Base-by-base conservation (phyloP, 768 basidiomycete species). In the Mycena galericulata region DNA sequence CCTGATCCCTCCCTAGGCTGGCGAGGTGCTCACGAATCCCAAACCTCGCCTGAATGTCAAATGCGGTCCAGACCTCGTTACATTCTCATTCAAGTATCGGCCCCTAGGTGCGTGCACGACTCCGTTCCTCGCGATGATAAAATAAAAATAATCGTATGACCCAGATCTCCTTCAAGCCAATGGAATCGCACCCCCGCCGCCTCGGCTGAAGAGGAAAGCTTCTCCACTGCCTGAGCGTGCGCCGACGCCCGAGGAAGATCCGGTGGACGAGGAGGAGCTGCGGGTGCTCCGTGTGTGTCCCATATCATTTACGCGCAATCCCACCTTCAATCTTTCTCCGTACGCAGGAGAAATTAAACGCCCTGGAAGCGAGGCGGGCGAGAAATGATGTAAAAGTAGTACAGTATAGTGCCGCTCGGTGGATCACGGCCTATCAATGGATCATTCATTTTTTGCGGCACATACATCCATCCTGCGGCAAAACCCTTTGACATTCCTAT, bases 81-180 rank as follows among this genome's bases (percentile, higher is more conserved):
- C 30, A 34, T 70, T 70, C 47, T 14, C 5, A 18, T 70, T 54
- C 29, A 70, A 62, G 26, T 70, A 70, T 20, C 50, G 64, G 4
- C 69, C 69, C 4, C 1, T 58, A 2, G 69, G 69, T 40, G 20
- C 18, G 56, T 47, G 4, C 9, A n/a, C 3, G 3, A 14, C 32
- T 32, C 49, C 36, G 10, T 53, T n/a, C n/a, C 40, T 26, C 3
- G 27, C 3, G 18, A 6, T 22, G 15, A 47, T 34, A 11, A 15
- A n/a, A 15, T 4, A 4, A 15, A 10, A 9, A 4, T 29, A 26
- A 5, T 10, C 32, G n/a, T 29, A 12, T 20, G 32, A 0, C 5
- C 20, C 22, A 69, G 68, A 61, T 22, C 29, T 70, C 26, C 60
- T 70, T 9, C 69, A 51, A 3, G 69, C 69, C 18, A 66, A 65